Base-by-base conservation (phyloP, 2,329 filamentous ascomycete genomes). In the Neopestalotiopsis sp. region DNA sequence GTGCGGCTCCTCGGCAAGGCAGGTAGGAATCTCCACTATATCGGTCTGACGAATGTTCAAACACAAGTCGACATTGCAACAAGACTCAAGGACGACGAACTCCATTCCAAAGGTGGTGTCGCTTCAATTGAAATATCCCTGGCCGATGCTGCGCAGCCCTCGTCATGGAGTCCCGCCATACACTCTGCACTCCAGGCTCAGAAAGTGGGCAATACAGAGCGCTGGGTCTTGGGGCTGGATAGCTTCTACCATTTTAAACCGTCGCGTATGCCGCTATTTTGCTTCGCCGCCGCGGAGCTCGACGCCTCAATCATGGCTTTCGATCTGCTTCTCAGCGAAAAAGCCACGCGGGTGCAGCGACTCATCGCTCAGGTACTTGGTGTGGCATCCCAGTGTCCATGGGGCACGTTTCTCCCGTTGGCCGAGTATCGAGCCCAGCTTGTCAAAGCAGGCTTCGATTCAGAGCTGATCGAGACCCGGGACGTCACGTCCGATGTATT, bases 171-270 rank as follows among this genome's bases (percentile, higher is more conserved):
- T n/a, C n/a, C 45, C 3, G 45, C 17, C 4, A 53, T 53, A 9
- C n/a, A n/a, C n/a, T 53, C 45, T 20, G 9, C 45, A n/a, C 45
- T 53, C 0, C 17, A 30, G 24, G 57, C 24, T 3, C 28, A 61
- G 24, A 38, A 30, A 13, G 24, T 12, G 14, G 24, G 24, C 12
- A n/a, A 17, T 12, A 30, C 20, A 0, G 72, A 86, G 64, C 73
- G 75, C n/a, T 89, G 86, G 86, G 77, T 89, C 0, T 79, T 89
- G 1, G 87, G 84, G 0, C 79, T 89, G 0, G 88, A 89, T 73
- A 86, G 86, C 2, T 74, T 88, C 5, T 89, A 90, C 67, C 87
- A 89, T 73, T 89, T 89, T 73, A 79, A 78, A 0, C 88, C 87
- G 0, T 88, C 86, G 0, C 79, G 87, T 14, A 79, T 76, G 67